Evolutionary conservation across 2,329 filamentous ascomycete genomes (phyloP).

Genomic region (Aspergillus quadrilineatus): DNA sequence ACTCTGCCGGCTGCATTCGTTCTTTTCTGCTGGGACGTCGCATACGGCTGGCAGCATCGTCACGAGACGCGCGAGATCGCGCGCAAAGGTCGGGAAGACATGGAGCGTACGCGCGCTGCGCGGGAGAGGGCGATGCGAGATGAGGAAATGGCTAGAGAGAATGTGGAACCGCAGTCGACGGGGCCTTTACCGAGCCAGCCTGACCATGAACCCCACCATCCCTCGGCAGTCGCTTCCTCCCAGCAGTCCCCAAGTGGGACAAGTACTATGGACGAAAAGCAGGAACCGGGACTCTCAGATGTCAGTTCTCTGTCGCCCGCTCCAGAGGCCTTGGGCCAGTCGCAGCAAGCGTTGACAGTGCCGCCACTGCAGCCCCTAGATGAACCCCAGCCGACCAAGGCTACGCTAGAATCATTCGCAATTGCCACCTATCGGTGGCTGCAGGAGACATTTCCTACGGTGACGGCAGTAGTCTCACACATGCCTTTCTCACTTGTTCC

Average conservation of each 20-base stretch:
- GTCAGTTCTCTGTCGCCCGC: not conserved
- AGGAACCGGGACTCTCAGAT: not conserved
- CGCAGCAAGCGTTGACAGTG: not conserved
- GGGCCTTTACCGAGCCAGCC: not conserved
- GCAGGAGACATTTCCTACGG: slow-evolving; percentile 70
- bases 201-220: not conserved
- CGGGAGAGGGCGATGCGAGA: not conserved
- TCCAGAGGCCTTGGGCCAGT: not conserved
- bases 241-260: not conserved
- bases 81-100: slow-evolving; percentile 52
- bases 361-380: not conserved
- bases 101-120: slow-evolving; percentile 40
- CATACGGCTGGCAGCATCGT: slow-evolving; percentile 62
- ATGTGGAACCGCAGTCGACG: not conserved
- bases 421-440: slow-evolving; percentile 55
- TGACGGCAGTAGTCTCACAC: slow-evolving; percentile 63
- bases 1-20: slow-evolving; percentile 67
- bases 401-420: slow-evolving; percentile 55
- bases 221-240: not conserved
- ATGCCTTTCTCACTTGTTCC: slow-evolving; percentile 68
- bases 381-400: slow-evolving; percentile 17
- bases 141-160: not conserved
- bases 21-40: slow-evolving; percentile 68
- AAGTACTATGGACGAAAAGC: slow-evolving; percentile 1
- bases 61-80: slow-evolving; percentile 64